Evolutionary conservation across 768 basidiomycete genomes (phyloP).

Genomic region (Coprinellus micaceus): DNA sequence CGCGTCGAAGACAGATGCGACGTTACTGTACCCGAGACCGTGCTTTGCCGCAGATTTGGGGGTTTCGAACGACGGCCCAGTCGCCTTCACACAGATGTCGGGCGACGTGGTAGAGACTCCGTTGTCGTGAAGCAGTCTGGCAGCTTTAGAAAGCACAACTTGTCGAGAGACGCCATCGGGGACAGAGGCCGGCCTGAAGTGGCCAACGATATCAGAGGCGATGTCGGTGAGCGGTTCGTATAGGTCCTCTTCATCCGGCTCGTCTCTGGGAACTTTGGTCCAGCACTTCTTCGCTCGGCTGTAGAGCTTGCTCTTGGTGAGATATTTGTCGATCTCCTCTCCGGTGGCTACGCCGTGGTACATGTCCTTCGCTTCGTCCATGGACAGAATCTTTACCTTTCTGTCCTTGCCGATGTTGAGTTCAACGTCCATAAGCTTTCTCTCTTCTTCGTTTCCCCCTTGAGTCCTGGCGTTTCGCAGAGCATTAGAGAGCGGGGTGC

Average conservation of each 20-base stretch:
- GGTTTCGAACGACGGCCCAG: background rate
- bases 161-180: background rate
- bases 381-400: too few species aligned
- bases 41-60: background rate
- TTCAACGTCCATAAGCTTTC: too few species aligned
- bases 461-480: too few species aligned
- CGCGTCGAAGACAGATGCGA: background rate
- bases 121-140: background rate
- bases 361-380: too few species aligned
- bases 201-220: background rate
- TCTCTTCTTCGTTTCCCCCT: too few species aligned
- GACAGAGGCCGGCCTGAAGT: too few species aligned
- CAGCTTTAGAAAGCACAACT: too few species aligned
- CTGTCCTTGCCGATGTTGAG: too few species aligned
- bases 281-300: background rate
- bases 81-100: background rate
- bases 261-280: background rate
- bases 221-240: too few species aligned
- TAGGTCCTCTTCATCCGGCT: background rate
- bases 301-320: background rate
- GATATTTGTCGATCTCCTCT: background rate
- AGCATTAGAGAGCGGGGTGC: too few species aligned
- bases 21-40: background rate
- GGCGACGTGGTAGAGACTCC: background rate
- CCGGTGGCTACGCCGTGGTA: background rate